Evolutionary conservation across 805 yeast genomes (phyloP).

Genomic region (Pichia pseudocactophila): DNA sequence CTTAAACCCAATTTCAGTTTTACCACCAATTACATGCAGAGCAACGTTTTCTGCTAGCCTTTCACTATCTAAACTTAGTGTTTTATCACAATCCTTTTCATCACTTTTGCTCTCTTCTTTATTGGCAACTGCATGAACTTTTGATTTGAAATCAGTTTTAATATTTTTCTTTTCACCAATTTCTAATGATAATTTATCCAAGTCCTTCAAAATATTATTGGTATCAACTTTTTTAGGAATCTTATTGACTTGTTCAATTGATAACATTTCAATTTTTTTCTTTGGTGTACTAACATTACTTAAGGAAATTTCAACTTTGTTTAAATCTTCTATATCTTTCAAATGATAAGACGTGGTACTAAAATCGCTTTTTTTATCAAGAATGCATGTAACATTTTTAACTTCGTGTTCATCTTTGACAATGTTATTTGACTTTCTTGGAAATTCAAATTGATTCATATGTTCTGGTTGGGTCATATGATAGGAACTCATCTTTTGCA

Average conservation of each 20-base stretch:
- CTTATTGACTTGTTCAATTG: no score
- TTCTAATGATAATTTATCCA: neutral
- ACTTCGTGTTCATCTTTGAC: no score
- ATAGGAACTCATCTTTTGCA: neutral
- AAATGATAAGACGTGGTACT: no score
- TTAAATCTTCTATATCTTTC: no score
- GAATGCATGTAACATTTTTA: no score
- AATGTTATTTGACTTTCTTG: no score
- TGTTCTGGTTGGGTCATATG: no score
- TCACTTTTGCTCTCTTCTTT: neutral
- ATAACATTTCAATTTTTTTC: neutral
- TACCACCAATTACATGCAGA: neutral
- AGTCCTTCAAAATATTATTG: neutral
- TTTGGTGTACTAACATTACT: conserved; percentile 5
- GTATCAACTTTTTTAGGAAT: conserved; percentile 1
- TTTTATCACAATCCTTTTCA: neutral
- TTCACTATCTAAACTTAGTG: neutral
- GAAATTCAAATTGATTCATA: no score
- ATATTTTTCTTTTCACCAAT: neutral
- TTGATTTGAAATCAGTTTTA: neutral
- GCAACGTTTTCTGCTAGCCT: conserved; percentile 2
- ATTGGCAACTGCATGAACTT: neutral
- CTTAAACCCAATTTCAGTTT: neutral
- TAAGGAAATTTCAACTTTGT: neutral
- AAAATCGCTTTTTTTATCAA: no score